Evolutionary conservation across 306 rosid species (phyloP).

Genomic region (Prunus dulcis): DNA sequence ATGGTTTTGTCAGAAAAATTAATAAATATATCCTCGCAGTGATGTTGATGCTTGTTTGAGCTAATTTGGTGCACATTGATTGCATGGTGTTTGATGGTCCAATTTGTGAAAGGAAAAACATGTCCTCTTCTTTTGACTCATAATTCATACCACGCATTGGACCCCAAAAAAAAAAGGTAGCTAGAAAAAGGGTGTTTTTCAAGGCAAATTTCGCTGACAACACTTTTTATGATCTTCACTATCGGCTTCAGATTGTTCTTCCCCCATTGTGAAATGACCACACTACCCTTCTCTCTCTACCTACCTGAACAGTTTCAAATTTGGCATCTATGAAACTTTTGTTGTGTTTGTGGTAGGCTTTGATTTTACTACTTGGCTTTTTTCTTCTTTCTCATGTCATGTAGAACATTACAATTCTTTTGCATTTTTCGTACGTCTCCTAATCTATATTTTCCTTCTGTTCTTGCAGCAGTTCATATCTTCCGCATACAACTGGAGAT

Average conservation of each 20-base stretch:
- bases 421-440: not conserved
- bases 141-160: not conserved
- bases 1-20: not conserved
- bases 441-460: slow-evolving; percentile 13
- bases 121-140: not conserved
- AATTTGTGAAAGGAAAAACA: not conserved
- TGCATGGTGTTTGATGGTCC: slow-evolving; percentile 1
- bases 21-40: not conserved
- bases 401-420: no score
- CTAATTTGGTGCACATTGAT: slow-evolving; percentile 3
- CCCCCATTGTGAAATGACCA: slow-evolving; percentile 2
- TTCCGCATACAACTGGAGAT: slow-evolving; percentile 27
- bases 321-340: not conserved
- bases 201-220: slow-evolving; percentile 25
- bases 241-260: not conserved
- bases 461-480: slow-evolving; percentile 45
- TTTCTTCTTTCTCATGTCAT: not conserved
- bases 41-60: slow-evolving; percentile 16
- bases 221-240: slow-evolving; percentile 30
- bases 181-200: slow-evolving; percentile 12
- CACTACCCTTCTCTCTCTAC: not conserved
- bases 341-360: not conserved
- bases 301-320: not conserved
- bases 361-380: not conserved
- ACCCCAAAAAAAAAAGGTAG: slow-evolving; percentile 12